phyloP scores from a whole-genome alignment of 306 rosid genomes.

The Geum urbanum region DNA sequence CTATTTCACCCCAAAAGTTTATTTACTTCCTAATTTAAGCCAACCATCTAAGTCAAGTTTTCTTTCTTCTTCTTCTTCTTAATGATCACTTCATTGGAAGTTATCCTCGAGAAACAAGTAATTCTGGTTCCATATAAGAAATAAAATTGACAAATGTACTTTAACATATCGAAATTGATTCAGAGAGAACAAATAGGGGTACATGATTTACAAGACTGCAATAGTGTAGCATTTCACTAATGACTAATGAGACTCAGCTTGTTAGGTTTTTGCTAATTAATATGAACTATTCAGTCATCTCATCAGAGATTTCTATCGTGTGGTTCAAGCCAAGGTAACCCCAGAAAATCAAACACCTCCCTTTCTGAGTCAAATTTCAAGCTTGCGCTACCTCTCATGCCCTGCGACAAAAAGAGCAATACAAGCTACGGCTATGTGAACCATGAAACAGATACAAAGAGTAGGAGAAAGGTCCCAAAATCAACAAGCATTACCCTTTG shows the following conservation, averaged over 20 bases:
- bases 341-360: conserved; percentile 80
- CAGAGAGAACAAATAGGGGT: too few relatives aligned
- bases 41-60: neutral
- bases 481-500: conserved; percentile 50
- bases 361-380: conserved; percentile 69
- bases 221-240: neutral
- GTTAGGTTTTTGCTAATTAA: conserved; percentile 13
- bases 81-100: too few relatives aligned
- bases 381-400: conserved; percentile 60
- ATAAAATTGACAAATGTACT: too few relatives aligned
- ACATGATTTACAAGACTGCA: neutral
- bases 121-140: too few relatives aligned
- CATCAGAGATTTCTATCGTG: conserved; percentile 82
- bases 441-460: neutral
- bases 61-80: too few relatives aligned
- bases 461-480: neutral
- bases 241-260: neutral
- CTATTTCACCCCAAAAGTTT: conserved; percentile 4
- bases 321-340: conserved; percentile 86
- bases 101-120: too few relatives aligned
- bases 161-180: too few relatives aligned
- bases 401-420: conserved; percentile 40
- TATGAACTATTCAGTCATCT: conserved; percentile 11
- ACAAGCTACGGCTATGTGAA: conserved; percentile 4
- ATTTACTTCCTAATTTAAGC: neutral